These are phyloP conservation scores for Annona cherimola DNA, from an alignment of 164 flowering plant genomes.

Conservation along the genomic window DNA sequence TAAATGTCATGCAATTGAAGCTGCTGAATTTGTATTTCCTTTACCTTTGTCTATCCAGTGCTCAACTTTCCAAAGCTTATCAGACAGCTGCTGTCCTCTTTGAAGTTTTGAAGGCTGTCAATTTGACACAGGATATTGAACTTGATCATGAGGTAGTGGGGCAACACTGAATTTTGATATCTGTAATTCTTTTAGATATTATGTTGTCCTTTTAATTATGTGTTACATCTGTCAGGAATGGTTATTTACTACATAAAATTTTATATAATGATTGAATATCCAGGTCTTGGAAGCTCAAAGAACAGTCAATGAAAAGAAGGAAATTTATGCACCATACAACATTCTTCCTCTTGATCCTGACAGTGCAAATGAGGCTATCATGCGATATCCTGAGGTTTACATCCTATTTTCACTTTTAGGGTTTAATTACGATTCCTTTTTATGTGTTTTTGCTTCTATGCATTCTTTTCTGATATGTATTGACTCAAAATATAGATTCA, in stretches of 20 bases:
- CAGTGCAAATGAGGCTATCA: constrained; percentile 93
- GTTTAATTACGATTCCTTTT: background rate
- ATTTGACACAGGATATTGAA: constrained; percentile 69
- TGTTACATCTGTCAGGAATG: background rate
- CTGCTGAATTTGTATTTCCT: background rate
- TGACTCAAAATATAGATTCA: constrained; percentile 50
- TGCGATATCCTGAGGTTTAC: constrained; percentile 89
- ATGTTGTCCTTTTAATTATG: background rate
- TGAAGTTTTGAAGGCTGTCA: constrained; percentile 97
- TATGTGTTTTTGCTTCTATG: background rate
- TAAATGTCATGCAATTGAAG: background rate
- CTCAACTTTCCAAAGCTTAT: constrained; percentile 96
- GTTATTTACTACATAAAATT: background rate
- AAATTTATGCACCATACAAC: constrained; percentile 81
- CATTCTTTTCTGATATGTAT: constrained; percentile 1
- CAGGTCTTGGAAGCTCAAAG: constrained; percentile 85
- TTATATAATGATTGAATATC: background rate
- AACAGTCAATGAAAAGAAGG: constrained; percentile 84
- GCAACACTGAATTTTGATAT: background rate
- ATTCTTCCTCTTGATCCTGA: constrained; percentile 99
- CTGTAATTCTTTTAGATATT: background rate
- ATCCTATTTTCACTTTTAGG: background rate
- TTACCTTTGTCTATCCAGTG: constrained; percentile 39
- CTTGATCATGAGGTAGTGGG: constrained; percentile 83
- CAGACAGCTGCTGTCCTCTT: constrained; percentile 98